Conservation (phyloP, 306 rosid genomes). For the Elaeagnus macrophylla region DNA sequence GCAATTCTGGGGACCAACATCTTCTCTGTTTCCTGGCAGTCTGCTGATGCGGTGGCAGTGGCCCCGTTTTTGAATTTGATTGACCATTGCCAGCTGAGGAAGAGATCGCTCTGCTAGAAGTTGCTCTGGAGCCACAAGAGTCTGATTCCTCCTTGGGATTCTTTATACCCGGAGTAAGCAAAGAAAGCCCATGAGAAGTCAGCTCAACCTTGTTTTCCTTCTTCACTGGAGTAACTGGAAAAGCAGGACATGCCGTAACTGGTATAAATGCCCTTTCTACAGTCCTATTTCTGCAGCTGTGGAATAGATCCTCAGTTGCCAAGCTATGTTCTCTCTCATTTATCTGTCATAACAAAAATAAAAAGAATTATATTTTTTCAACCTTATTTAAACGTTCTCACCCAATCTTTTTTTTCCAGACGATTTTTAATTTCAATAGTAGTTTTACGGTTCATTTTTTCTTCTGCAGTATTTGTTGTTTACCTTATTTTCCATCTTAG, state of each 20-base stretch:
- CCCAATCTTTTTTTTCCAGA: background rate
- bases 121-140: background rate
- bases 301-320: slow-evolving; percentile 42
- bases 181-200: slow-evolving; percentile 52
- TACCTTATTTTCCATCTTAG: slow-evolving; percentile 55
- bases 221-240: slow-evolving; percentile 17
- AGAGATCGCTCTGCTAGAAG: too few relatives aligned
- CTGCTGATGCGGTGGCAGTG: slow-evolving; percentile 46
- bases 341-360: slow-evolving; percentile 30
- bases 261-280: slow-evolving; percentile 47
- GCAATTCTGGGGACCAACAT: slow-evolving; percentile 16
- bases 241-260: slow-evolving; percentile 43
- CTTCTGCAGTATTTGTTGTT: background rate
- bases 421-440: slow-evolving; percentile 2
- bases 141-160: slow-evolving; percentile 46
- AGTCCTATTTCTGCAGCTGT: slow-evolving; percentile 32
- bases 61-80: slow-evolving; percentile 27
- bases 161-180: slow-evolving; percentile 49
- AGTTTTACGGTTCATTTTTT: background rate
- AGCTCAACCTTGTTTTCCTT: slow-evolving; percentile 63
- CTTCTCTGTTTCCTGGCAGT: slow-evolving; percentile 54
- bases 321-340: slow-evolving; percentile 32
- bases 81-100: slow-evolving; percentile 36
- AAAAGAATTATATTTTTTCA: background rate
- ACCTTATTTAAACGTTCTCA: background rate